Evolutionary conservation across 2,329 filamentous ascomycete genomes (phyloP).

Genomic region (Clarireedia hainanense): DNA sequence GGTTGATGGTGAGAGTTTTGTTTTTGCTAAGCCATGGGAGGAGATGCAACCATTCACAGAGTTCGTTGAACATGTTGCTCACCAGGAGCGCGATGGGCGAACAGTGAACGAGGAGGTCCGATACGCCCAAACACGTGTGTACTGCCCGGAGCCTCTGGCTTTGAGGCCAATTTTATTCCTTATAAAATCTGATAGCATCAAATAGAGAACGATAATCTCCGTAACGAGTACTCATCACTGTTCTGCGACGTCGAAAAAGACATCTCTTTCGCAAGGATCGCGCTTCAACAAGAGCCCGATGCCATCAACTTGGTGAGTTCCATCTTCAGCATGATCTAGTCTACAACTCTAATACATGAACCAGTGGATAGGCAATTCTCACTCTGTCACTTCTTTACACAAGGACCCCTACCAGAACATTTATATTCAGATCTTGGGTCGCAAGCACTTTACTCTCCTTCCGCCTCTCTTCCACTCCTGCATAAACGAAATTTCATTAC

Average conservation of each 20-base stretch:
- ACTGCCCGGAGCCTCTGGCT: background rate
- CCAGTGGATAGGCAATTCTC: conserved; percentile 65
- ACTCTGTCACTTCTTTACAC: conserved; percentile 64
- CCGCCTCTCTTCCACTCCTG: conserved; percentile 45
- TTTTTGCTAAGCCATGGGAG: conserved; percentile 69
- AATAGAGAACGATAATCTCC: conserved; percentile 72
- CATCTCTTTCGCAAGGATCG: conserved; percentile 67
- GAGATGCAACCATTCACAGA: conserved; percentile 52
- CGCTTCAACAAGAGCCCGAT: conserved; percentile 57
- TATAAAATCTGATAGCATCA: background rate
- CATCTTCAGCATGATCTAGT: background rate
- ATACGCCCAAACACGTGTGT: conserved; percentile 68
- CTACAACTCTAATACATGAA: background rate
- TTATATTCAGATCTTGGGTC: conserved; percentile 67
- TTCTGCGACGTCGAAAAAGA: conserved; percentile 53
- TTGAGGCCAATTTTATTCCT: background rate
- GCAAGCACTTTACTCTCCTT: conserved; percentile 67
- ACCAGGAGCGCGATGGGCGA: conserved; percentile 41
- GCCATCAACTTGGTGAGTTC: conserved; percentile 57
- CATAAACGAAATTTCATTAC: conserved; percentile 6
- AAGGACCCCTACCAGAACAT: conserved; percentile 83
- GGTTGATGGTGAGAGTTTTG: conserved; percentile 27
- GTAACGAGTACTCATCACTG: conserved; percentile 60
- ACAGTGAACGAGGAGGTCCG: conserved; percentile 41
- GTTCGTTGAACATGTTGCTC: conserved; percentile 54